Base-by-base conservation (phyloP, 805 yeast species). In the Diddensiella caesifluorescens region DNA sequence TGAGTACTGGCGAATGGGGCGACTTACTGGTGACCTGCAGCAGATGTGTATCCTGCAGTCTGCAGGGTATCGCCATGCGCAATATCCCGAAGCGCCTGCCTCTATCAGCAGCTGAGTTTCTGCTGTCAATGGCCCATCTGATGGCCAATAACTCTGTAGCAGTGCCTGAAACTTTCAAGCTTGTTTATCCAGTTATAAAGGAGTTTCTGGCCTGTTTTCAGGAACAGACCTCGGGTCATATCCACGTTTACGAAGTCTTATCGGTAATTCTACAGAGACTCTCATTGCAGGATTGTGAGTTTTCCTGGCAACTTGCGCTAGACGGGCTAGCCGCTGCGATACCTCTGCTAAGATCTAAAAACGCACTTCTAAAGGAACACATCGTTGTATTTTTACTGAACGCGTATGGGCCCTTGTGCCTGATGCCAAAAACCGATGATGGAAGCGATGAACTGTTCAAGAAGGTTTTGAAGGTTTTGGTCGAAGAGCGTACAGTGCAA, bases 191-290 rank as follows among this genome's bases (percentile, higher is more conserved):
- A 10, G 2, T 15, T 12, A n/a, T 44, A 18, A 15, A 15, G 5
- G n/a, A 22, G 5, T 42, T 46, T 22, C 33, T 46, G 27, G 13
- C 35, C 10, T 29, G 23, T 9, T 27, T 32, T 25, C 10, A 10
- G 5, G 41, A 39, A 19, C 46, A 42, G 23, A 42, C 46, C 1
- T 13, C 42, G 6, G 18, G 44, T 20, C 49, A 46, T 32, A 5
- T 34, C 3, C 39, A 21, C 13, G 44, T 27, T 2, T 46, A 22
- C 31, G 19, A 37, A 6, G 34, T 36, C 3, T 12, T 46, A 15
- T 33, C 18, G 16, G 22, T 20, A 10, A 38, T 43, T 6, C 12
- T 43, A 7, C 32, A 13, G 22, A 4, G 15, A 22, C 37, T 22
- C 5, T 29, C 36, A 7, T 19, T 43, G 13, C 25, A 38, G 23